These are phyloP conservation scores for Trichosporon asahii DNA, from an alignment of 1,284 basidiomycete genomes.

Conservation along the genomic window DNA sequence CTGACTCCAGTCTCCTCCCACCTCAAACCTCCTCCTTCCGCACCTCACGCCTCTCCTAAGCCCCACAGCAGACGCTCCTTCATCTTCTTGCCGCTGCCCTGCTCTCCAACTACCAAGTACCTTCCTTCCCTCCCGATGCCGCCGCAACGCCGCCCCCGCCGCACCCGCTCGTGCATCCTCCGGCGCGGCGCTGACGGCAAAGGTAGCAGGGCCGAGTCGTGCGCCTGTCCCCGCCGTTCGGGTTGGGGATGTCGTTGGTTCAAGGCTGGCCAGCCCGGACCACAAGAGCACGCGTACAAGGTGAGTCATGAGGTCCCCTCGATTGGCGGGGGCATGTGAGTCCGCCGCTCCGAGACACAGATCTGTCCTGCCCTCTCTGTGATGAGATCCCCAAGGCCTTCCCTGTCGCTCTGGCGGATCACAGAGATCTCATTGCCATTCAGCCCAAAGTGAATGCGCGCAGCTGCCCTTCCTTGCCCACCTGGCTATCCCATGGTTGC, in stretches of 20 bases:
- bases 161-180: background rate
- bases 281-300: constrained; percentile 23
- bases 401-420: too few relatives aligned
- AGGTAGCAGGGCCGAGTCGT: background rate
- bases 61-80: background rate
- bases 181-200: background rate
- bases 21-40: background rate
- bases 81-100: too few relatives aligned
- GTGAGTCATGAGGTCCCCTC: constrained; percentile 1
- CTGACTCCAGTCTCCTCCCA: background rate
- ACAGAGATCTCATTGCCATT: too few relatives aligned
- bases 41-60: background rate
- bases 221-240: constrained; percentile 6
- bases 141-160: background rate
- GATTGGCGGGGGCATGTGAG: background rate
- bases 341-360: too few relatives aligned
- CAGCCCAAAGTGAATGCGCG: too few relatives aligned
- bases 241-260: constrained; percentile 20
- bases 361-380: too few relatives aligned
- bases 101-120: background rate
- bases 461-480: too few relatives aligned
- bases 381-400: too few relatives aligned
- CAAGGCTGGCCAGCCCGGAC: constrained; percentile 22
- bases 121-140: background rate
- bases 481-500: background rate